A percentile compares a stretch with the other conserved stretches of the same genome.
These are phyloP conservation scores for Trichosporon inkin DNA, from an alignment of 1,284 basidiomycete genomes.

Conservation along the genomic window DNA sequence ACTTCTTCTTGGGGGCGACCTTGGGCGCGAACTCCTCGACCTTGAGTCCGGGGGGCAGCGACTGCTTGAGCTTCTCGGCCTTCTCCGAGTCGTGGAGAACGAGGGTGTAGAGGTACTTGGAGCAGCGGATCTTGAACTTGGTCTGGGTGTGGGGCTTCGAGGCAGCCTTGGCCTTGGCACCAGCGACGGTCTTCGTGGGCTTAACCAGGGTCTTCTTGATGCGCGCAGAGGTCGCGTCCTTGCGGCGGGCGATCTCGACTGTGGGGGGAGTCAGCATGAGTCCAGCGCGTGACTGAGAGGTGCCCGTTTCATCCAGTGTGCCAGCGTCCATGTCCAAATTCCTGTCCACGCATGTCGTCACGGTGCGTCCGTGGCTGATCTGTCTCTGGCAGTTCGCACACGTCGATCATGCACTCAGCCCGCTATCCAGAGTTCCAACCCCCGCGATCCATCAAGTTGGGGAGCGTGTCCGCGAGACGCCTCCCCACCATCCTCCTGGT, in stretches of 20 bases:
- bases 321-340: not conserved
- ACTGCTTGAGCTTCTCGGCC: constrained; percentile 96
- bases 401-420: too few relatives aligned
- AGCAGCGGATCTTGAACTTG: constrained; percentile 99
- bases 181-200: constrained; percentile 40
- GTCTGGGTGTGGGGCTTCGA: constrained; percentile 70
- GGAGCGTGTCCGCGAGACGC: too few relatives aligned
- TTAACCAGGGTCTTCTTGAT: constrained; percentile 84
- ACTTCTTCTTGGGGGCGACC: constrained; percentile 52
- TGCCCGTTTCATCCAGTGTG: not conserved
- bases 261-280: not conserved
- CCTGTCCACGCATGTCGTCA: not conserved
- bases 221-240: constrained; percentile 63
- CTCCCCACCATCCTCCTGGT: too few relatives aligned
- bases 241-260: constrained; percentile 81
- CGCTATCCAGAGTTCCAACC: too few relatives aligned
- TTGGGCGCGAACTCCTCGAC: constrained; percentile 51
- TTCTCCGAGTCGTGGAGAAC: constrained; percentile 93
- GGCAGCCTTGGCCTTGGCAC: constrained; percentile 51
- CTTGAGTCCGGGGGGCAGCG: constrained; percentile 69
- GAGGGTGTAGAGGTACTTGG: constrained; percentile 95
- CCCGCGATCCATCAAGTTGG: too few relatives aligned
- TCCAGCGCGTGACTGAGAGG: not conserved
- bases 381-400: too few relatives aligned
- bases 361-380: too few relatives aligned